Evolutionary conservation across 176 grass and related monocot genomes (phyloP), one percentile per base, ranked within the genome.

Genomic region (Puccinellia tenuiflora): DNA sequence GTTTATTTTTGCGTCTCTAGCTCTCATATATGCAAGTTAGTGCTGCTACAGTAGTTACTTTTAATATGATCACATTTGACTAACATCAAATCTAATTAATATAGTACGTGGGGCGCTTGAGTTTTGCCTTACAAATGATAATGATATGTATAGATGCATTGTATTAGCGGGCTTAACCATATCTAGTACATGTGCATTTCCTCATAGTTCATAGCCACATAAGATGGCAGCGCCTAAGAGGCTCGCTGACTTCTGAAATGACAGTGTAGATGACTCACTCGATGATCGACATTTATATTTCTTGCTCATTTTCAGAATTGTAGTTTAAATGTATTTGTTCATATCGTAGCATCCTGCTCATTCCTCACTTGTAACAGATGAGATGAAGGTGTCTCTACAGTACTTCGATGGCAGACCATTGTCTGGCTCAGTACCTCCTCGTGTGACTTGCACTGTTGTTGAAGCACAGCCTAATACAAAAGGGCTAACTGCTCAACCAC

Each of bases 361-460:
- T 85, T 85, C 72, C 22, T 82, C 56, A 73, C 47, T 66, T 79
- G 30, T 31, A 81, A 85, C 88, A 98, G 96, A 98, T 80, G 92
- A 95, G 78, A 95, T 98, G 96, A 83, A 81, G 39, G 92, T 98
- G n/a, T 87, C 43, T 64, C 48, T 98, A 77, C 96, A 98, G 11
- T 95, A 90, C 83, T 98, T 91, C 85, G 96, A 98, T 83, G 92
- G 85, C 4, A 90, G 85, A 15, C 82, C 89, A 48, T 95, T 98
- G 92, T 98, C 92, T 86, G 96, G 59, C 69, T 91, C 92, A 2
- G 83, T 95, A 68, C 96, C 96, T 73, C 89, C 76, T 65, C 89
- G 92, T 73, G 96, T 98, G 68, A 95, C 88, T 84, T 98, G 96
- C 82, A 95, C 87, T 30, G 96, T 98, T 68, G 87, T 93, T 69